phyloP scores from a whole-genome alignment of 202 grass and related monocot genomes.

The Hordeum pubiflorum region DNA sequence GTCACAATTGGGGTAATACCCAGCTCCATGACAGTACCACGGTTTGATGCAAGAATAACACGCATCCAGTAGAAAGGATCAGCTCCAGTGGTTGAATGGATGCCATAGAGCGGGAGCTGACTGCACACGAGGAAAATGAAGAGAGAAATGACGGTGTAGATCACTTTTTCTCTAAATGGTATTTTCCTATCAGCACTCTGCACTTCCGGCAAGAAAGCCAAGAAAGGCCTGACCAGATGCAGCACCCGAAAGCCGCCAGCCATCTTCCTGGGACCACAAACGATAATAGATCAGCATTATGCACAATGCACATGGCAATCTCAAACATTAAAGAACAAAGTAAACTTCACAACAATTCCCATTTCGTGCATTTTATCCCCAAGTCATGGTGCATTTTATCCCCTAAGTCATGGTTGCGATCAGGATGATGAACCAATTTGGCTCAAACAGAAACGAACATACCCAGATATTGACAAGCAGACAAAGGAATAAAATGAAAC shows the following conservation, averaged over 20 bases:
- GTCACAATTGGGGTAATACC: conserved; percentile 90
- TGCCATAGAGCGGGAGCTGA: conserved; percentile 71
- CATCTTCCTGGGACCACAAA: conserved; percentile 35
- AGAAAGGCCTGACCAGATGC: conserved; percentile 76
- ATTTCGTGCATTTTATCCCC: background rate
- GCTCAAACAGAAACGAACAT: background rate
- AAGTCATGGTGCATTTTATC: background rate
- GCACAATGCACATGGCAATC: background rate
- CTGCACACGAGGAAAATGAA: conserved; percentile 81
- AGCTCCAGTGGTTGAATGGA: conserved; percentile 75
- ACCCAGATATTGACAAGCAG: background rate
- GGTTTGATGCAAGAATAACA: conserved; percentile 80
- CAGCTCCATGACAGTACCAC: conserved; percentile 86
- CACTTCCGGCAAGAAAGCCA: conserved; percentile 79
- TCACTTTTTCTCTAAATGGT: conserved; percentile 85
- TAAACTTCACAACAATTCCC: background rate
- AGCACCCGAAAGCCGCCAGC: conserved; percentile 71
- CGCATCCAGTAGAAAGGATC: conserved; percentile 97
- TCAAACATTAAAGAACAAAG: background rate
- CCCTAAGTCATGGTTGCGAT: background rate
- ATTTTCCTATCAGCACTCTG: conserved; percentile 82
- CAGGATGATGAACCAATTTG: background rate
- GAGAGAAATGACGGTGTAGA: conserved; percentile 77
- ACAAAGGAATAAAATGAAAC: background rate
- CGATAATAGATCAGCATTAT: conserved; percentile 2